These are phyloP conservation scores for Diaporthe sp. DNA, from an alignment of 2,329 filamentous ascomycete genomes.

Conservation along the genomic window DNA sequence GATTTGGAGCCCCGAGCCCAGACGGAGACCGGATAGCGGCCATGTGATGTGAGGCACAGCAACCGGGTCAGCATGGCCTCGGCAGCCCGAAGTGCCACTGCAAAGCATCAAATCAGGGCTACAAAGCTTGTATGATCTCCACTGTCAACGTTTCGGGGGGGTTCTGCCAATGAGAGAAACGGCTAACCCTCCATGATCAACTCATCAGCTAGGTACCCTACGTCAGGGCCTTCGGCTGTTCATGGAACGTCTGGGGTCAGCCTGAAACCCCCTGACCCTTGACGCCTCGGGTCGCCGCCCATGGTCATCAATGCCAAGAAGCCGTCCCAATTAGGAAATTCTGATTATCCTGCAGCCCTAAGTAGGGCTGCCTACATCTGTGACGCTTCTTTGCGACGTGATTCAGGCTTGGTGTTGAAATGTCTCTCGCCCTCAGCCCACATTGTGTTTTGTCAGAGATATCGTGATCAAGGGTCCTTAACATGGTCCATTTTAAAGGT, in stretches of 20 bases:
- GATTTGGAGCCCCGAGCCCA: neutral
- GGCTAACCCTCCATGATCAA: slow-evolving; percentile 5
- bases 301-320: neutral
- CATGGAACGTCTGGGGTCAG: slow-evolving; percentile 12
- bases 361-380: neutral
- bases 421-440: neutral
- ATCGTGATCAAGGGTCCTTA: neutral
- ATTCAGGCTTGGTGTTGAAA: neutral
- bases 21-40: too few relatives aligned
- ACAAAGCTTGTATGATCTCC: slow-evolving; percentile 21
- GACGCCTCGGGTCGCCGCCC: neutral
- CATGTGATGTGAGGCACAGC: neutral
- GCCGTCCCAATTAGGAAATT: slow-evolving; percentile 31
- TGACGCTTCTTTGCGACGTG: neutral
- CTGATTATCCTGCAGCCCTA: slow-evolving; percentile 25
- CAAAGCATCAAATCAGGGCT: slow-evolving; percentile 5
- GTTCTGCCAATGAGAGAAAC: neutral
- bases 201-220: neutral
- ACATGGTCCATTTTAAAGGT: neutral
- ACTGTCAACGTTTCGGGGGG: slow-evolving; percentile 2
- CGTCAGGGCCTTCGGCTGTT: neutral
- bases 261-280: slow-evolving; percentile 30
- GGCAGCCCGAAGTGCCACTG: neutral
- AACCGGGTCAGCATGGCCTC: neutral
- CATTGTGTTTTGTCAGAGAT: too few relatives aligned